phyloP scores from a whole-genome alignment of 176 grass and related monocot species.

The Eleusine coracana region DNA sequence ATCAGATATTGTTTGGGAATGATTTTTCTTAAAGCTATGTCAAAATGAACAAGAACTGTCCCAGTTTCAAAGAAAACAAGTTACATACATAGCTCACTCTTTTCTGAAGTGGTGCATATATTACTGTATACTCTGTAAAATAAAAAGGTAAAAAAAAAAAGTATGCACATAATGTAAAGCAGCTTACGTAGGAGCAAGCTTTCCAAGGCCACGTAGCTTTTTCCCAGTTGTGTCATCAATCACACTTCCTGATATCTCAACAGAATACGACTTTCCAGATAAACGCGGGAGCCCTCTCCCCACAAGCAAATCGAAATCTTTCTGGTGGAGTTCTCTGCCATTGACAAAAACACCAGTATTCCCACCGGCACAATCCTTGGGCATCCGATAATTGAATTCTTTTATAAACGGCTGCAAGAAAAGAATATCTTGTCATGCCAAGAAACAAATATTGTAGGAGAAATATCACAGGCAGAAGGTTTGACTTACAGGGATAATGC shows the following conservation, averaged over 20 bases:
- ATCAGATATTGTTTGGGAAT: background rate
- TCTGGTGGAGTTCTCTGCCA: constrained; percentile 91
- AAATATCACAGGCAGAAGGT: background rate
- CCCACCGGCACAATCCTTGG: constrained; percentile 66
- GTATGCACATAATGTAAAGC: constrained; percentile 6
- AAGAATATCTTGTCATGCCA: background rate
- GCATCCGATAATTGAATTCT: constrained; percentile 77
- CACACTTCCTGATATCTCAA: constrained; percentile 85
- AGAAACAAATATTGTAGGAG: background rate
- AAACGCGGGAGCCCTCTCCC: constrained; percentile 66
- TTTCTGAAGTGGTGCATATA: background rate
- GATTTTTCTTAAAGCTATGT: background rate
- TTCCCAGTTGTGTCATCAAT: constrained; percentile 55
- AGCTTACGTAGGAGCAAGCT: constrained; percentile 95
- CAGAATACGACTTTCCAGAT: constrained; percentile 59
- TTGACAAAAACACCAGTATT: constrained; percentile 74
- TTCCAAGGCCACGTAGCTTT: constrained; percentile 76
- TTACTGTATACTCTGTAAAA: background rate
- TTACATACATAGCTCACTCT: background rate
- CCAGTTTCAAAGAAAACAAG: constrained; percentile 1
- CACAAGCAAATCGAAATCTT: constrained; percentile 83
- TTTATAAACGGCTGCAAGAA: constrained; percentile 79
- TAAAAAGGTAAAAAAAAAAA: background rate
- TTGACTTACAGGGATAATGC: constrained; percentile 90
- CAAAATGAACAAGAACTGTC: background rate